Percentiles rank a stretch among this genome's conserved stretches.
Evolutionary conservation across 495 filamentous ascomycete species (phyloP).

Genomic region (Penicillium maclennaniae): DNA sequence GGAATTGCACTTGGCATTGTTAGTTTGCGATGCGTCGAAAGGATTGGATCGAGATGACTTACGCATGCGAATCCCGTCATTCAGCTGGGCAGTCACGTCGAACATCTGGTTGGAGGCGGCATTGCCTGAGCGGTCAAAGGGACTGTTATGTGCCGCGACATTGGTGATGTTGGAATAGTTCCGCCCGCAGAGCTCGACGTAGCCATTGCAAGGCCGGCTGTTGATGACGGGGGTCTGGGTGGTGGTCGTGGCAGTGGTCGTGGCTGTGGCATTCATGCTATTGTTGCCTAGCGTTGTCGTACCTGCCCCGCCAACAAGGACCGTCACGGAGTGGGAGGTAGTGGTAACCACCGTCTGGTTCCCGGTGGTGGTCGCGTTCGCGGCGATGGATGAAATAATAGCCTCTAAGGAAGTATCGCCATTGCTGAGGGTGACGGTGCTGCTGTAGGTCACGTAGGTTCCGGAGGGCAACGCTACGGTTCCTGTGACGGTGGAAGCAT

Average conservation of each 20-base stretch:
- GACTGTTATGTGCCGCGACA: conserved; percentile 83
- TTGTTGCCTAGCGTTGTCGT: conserved; percentile 39
- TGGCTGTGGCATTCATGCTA: conserved; percentile 41
- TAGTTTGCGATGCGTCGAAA: neutral
- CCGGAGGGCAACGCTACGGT: conserved; percentile 29
- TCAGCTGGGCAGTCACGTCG: conserved; percentile 66
- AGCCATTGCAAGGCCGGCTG: conserved; percentile 79
- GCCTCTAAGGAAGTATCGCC: conserved; percentile 16
- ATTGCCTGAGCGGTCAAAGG: conserved; percentile 67
- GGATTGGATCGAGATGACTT: conserved; percentile 17
- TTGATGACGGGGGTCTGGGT: conserved; percentile 57
- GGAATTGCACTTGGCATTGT: conserved; percentile 64
- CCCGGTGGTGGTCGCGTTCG: conserved; percentile 22
- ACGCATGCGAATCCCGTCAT: conserved; percentile 85
- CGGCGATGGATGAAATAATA: conserved; percentile 14
- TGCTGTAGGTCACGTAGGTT: conserved; percentile 35
- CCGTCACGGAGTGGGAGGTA: conserved; percentile 34
- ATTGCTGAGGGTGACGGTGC: conserved; percentile 35
- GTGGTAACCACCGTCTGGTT: conserved; percentile 34
- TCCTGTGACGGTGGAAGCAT: conserved; percentile 11
- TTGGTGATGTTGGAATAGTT: conserved; percentile 87
- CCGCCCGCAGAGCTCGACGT: conserved; percentile 76
- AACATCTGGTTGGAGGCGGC: conserved; percentile 75
- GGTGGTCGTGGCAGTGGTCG: conserved; percentile 33
- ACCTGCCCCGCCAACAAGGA: conserved; percentile 35